These are phyloP conservation scores for Jamesozyma lodderae DNA, from an alignment of 805 yeast genomes.

Conservation along the genomic window DNA sequence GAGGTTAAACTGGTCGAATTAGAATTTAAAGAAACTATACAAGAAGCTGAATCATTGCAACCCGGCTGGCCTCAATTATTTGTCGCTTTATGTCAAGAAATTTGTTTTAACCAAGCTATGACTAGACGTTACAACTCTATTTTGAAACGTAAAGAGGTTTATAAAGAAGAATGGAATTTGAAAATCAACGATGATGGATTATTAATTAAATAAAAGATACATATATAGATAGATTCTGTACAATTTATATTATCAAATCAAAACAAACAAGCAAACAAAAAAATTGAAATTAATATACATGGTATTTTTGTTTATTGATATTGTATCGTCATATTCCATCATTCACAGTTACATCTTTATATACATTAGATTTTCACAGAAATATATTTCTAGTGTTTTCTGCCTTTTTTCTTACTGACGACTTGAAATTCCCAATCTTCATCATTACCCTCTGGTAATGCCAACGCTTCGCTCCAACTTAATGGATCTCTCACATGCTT, in stretches of 20 bases:
- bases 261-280: too few species aligned
- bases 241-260: too few species aligned
- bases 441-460: conserved; percentile 34
- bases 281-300: too few species aligned
- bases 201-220: conserved; percentile 13
- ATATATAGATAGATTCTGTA: neutral
- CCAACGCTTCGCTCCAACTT: conserved; percentile 68
- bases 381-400: conserved; percentile 26
- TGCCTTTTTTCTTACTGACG: conserved; percentile 52
- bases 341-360: neutral
- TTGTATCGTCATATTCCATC: too few species aligned
- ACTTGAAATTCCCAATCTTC: conserved; percentile 61
- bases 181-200: conserved; percentile 26
- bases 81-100: conserved; percentile 75
- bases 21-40: conserved; percentile 68
- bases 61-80: conserved; percentile 74
- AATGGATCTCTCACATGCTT: conserved; percentile 38
- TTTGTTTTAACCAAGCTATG: conserved; percentile 85
- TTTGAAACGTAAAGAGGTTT: conserved; percentile 32
- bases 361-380: neutral
- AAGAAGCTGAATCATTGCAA: conserved; percentile 63
- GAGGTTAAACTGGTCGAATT: conserved; percentile 71
- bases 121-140: conserved; percentile 54
- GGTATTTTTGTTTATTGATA: too few species aligned
- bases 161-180: conserved; percentile 25